A percentile compares a stretch with the other conserved stretches of the same genome.
Evolutionary conservation across 2,329 filamentous ascomycete genomes (phyloP).

Genomic region (Rutstroemia sp.): DNA sequence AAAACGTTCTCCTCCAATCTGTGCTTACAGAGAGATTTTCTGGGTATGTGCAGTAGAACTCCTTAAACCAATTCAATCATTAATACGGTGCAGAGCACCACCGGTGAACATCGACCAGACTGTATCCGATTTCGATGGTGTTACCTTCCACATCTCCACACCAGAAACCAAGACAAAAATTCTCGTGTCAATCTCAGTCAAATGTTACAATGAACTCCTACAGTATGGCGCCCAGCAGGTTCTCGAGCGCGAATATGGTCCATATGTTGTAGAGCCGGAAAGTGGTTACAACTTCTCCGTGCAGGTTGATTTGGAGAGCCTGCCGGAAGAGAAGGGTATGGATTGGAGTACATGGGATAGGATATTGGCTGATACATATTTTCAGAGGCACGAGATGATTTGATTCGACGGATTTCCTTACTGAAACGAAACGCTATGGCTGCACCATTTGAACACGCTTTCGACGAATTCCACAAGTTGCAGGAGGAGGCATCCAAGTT

Average conservation of each 20-base stretch:
- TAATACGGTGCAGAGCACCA: slow-evolving; percentile 54
- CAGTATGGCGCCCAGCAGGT: slow-evolving; percentile 89
- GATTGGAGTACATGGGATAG: neutral
- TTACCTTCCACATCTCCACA: slow-evolving; percentile 97
- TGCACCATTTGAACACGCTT: slow-evolving; percentile 94
- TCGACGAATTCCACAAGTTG: slow-evolving; percentile 81
- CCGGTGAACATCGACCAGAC: slow-evolving; percentile 93
- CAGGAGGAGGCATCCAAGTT: slow-evolving; percentile 87
- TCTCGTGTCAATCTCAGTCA: slow-evolving; percentile 86
- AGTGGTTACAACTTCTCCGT: slow-evolving; percentile 95
- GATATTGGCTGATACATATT: slow-evolving; percentile 4
- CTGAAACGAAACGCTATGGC: slow-evolving; percentile 99
- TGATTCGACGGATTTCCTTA: slow-evolving; percentile 80
- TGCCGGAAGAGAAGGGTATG: slow-evolving; percentile 71
- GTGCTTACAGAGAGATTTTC: slow-evolving; percentile 86
- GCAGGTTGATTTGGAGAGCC: slow-evolving; percentile 75
- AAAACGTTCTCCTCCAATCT: slow-evolving; percentile 96
- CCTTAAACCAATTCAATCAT: slow-evolving; percentile 16
- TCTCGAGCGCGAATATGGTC: slow-evolving; percentile 87
- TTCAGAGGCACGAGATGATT: slow-evolving; percentile 69
- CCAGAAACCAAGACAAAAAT: slow-evolving; percentile 92
- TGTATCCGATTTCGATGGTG: slow-evolving; percentile 97
- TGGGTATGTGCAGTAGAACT: slow-evolving; percentile 20
- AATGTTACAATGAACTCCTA: slow-evolving; percentile 88
- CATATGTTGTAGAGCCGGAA: slow-evolving; percentile 82